phyloP scores from a whole-genome alignment of 2,329 filamentous ascomycete genomes.

The Onygenales sp. region DNA sequence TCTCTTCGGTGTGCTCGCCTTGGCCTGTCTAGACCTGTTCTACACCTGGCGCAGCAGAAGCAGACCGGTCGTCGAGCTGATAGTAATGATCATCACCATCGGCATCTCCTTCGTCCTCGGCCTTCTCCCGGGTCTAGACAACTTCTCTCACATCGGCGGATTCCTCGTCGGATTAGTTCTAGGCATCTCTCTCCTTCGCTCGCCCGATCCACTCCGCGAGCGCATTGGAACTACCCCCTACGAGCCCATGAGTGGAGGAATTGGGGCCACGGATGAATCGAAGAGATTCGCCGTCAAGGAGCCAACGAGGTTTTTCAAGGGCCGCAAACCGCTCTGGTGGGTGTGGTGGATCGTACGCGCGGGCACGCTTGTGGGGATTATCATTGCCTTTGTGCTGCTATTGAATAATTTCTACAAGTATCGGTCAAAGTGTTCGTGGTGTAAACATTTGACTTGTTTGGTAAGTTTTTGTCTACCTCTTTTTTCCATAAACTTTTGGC shows the following conservation, averaged over 20 bases:
- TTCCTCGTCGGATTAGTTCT: conserved; percentile 86
- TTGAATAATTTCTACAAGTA: conserved; percentile 85
- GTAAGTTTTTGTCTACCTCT: conserved; percentile 46
- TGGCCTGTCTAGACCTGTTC: conserved; percentile 78
- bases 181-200: conserved; percentile 79
- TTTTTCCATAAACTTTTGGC: neutral
- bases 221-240: conserved; percentile 65
- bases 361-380: conserved; percentile 65
- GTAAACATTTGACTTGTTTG: conserved; percentile 88
- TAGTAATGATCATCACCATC: conserved; percentile 78
- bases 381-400: conserved; percentile 77
- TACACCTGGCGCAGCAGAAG: conserved; percentile 82
- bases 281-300: conserved; percentile 48
- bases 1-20: conserved; percentile 83
- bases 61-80: conserved; percentile 70
- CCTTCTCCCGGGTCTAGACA: conserved; percentile 84
- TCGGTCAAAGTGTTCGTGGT: conserved; percentile 71
- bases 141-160: conserved; percentile 94
- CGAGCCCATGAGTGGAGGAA: conserved; percentile 51
- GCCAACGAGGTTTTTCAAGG: conserved; percentile 52
- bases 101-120: conserved; percentile 86
- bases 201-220: conserved; percentile 67
- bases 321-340: conserved; percentile 92
- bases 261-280: conserved; percentile 32
- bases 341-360: conserved; percentile 86